A percentile compares a stretch with the other conserved stretches of the same genome.
Evolutionary conservation across 306 rosid species (phyloP).

Genomic region (Carpinus viminea): DNA sequence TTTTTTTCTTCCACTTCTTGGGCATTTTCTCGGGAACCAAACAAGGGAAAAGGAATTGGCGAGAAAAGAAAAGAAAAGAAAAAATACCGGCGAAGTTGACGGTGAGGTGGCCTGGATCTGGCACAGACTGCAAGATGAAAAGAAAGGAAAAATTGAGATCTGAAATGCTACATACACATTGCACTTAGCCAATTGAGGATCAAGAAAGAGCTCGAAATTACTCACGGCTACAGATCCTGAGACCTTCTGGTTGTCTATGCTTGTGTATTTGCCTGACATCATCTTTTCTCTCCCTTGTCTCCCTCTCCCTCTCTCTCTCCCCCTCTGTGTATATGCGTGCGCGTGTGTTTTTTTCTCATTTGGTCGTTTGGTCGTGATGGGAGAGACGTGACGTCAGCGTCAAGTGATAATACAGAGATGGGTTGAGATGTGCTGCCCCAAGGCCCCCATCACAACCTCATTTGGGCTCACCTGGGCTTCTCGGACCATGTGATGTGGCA

Average conservation of each 20-base stretch:
- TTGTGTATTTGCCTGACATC: conserved; percentile 90
- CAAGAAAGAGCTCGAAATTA: neutral
- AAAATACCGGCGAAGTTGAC: conserved; percentile 69
- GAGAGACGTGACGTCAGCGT: too few species aligned
- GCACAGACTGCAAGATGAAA: conserved; percentile 61
- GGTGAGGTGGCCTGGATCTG: conserved; percentile 70
- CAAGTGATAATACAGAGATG: too few species aligned
- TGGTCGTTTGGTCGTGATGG: too few species aligned
- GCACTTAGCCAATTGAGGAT: neutral
- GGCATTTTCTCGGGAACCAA: neutral
- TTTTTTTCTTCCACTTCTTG: neutral
- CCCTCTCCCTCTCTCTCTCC: neutral
- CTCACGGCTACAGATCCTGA: conserved; percentile 93
- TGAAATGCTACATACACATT: neutral
- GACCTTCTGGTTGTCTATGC: conserved; percentile 62
- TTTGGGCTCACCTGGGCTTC: too few species aligned
- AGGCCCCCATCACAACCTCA: too few species aligned
- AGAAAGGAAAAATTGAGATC: conserved; percentile 14
- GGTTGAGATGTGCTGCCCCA: too few species aligned
- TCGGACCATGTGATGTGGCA: too few species aligned
- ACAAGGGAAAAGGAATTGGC: neutral
- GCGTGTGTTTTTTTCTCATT: too few species aligned
- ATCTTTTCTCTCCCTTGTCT: conserved; percentile 36
- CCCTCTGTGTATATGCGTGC: neutral
- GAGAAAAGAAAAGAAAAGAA: conserved; percentile 14